A percentile compares a stretch with the other conserved stretches of the same genome.
Evolutionary conservation across 2,329 filamentous ascomycete genomes (phyloP).

Genomic region (Trichoderma sp.): DNA sequence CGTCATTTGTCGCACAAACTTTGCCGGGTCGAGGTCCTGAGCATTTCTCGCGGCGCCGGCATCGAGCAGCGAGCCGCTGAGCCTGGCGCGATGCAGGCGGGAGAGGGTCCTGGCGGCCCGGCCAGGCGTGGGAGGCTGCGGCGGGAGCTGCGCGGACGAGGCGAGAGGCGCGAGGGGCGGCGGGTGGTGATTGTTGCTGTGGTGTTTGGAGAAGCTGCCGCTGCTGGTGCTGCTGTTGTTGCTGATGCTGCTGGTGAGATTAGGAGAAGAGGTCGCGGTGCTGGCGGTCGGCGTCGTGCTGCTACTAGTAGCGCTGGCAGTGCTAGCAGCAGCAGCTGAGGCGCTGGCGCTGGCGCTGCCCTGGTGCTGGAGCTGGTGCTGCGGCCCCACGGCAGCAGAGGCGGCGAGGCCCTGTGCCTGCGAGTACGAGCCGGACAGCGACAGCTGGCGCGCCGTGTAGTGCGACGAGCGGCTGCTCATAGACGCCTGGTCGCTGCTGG

Average conservation of each 20-base stretch:
- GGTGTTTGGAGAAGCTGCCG: background rate
- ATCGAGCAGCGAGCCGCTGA: conserved; percentile 36
- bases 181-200: background rate
- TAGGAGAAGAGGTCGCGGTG: background rate
- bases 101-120: conserved; percentile 12
- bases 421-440: conserved; percentile 9
- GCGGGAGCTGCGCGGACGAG: background rate
- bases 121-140: background rate
- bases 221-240: background rate
- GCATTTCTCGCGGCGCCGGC: conserved; percentile 40
- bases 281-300: background rate
- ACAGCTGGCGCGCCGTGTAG: conserved; percentile 27
- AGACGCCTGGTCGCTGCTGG: conserved; percentile 27
- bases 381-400: conserved; percentile 18
- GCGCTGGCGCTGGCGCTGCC: conserved; percentile 2
- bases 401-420: conserved; percentile 27
- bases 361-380: background rate
- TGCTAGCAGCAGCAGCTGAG: background rate
- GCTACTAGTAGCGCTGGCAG: background rate
- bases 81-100: conserved; percentile 31
- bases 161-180: background rate
- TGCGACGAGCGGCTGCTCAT: conserved; percentile 33
- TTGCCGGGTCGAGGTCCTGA: conserved; percentile 38
- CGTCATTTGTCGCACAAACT: conserved; percentile 42
- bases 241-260: background rate